Conservation (phyloP, 2,329 filamentous ascomycete genomes). For the Hypoxylon sp. region DNA sequence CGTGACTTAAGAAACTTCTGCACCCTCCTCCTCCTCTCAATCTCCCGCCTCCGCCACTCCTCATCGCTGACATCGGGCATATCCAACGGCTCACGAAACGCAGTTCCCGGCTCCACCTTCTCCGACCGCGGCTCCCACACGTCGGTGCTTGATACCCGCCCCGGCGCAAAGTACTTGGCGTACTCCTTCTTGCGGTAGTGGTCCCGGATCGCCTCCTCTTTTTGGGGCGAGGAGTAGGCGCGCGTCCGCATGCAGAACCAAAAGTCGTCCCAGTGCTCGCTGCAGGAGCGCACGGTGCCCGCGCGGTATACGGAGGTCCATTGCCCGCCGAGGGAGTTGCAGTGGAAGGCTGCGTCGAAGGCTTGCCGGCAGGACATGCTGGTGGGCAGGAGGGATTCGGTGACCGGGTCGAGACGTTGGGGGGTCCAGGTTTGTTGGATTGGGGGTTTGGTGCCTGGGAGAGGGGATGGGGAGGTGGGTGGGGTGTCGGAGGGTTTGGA, state of each 20-base stretch:
- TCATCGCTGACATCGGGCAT: constrained; percentile 59
- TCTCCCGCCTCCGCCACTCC: constrained; percentile 60
- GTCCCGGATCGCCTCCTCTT: constrained; percentile 73
- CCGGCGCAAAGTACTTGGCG: constrained; percentile 74
- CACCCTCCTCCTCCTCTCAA: constrained; percentile 47
- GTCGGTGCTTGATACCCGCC: constrained; percentile 84
- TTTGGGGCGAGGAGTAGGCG: constrained; percentile 71
- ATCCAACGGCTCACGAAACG: constrained; percentile 62
- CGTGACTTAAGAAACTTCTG: constrained; percentile 40
- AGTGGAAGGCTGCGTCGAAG: constrained; percentile 96
- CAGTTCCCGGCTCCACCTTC: constrained; percentile 66
- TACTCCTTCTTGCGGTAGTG: constrained; percentile 77
- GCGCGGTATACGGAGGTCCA: constrained; percentile 93
- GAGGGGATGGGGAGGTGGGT: constrained; percentile 37
- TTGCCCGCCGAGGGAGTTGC: constrained; percentile 90
- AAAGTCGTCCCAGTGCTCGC: constrained; percentile 91
- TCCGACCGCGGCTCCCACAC: constrained; percentile 84
- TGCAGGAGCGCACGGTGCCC: constrained; percentile 82
- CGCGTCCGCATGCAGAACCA: constrained; percentile 97
- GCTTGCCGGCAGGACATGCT: constrained; percentile 90
- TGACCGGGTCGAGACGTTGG: constrained; percentile 62
- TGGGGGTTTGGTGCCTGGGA: constrained; percentile 19
- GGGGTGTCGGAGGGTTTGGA: constrained; percentile 33
- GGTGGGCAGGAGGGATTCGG: constrained; percentile 81
- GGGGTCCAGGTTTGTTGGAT: constrained; percentile 20